phyloP scores from a whole-genome alignment of 2,329 filamentous ascomycete genomes.

The Colletotrichum chrysophilum region DNA sequence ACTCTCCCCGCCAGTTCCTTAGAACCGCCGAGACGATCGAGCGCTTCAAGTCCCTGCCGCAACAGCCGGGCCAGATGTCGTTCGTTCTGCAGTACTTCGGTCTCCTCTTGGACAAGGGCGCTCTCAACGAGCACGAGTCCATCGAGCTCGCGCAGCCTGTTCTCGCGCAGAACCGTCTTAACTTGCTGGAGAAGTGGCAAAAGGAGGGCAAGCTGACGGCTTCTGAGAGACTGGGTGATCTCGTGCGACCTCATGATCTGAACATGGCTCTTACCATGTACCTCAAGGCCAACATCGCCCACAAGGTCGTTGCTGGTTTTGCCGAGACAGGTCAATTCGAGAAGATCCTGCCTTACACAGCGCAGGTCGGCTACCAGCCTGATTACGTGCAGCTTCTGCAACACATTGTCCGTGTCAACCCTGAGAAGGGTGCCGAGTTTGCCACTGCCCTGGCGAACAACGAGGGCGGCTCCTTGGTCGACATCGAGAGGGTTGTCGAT shows the following conservation, averaged over 20 bases:
- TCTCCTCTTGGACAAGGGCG: constrained; percentile 94
- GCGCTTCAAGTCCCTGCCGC: constrained; percentile 87
- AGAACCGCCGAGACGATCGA: constrained; percentile 95
- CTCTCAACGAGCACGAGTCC: constrained; percentile 90
- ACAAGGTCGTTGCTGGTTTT: constrained; percentile 94
- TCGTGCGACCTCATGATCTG: constrained; percentile 88
- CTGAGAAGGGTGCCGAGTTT: constrained; percentile 94
- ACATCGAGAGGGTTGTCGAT: constrained; percentile 93
- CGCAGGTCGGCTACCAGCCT: constrained; percentile 86
- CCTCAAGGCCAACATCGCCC: constrained; percentile 84
- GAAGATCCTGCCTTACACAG: constrained; percentile 91
- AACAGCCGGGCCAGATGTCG: constrained; percentile 85
- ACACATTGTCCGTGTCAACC: constrained; percentile 89
- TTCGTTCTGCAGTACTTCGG: constrained; percentile 97
- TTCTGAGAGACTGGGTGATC: constrained; percentile 95
- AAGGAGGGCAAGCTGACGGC: constrained; percentile 94
- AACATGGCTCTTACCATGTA: constrained; percentile 89
- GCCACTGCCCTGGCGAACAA: constrained; percentile 91
- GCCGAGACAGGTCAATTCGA: constrained; percentile 97
- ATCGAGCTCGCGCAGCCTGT: constrained; percentile 93
- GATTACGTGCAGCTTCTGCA: constrained; percentile 93
- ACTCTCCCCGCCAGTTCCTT: constrained; percentile 94
- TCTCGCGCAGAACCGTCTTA: constrained; percentile 90
- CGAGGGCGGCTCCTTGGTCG: constrained; percentile 84
- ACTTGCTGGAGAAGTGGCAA: constrained; percentile 97